A percentile compares a stretch with the other conserved stretches of the same genome.
Conservation (phyloP, 129 eudicot species). For the Flaveria linearis region DNA sequence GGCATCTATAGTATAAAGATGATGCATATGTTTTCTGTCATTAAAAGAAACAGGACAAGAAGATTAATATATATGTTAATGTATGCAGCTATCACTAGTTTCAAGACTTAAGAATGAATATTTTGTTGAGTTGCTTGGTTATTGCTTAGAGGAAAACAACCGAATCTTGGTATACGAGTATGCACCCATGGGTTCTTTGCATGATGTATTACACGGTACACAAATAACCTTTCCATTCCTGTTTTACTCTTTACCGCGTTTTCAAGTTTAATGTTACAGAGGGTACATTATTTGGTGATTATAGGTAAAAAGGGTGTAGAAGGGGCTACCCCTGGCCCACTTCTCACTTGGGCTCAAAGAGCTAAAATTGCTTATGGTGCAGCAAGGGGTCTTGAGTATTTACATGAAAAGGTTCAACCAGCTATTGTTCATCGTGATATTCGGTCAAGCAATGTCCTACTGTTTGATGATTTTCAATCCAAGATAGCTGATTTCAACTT, state of each 20-base stretch:
- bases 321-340: slow-evolving; percentile 74
- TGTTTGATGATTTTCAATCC: slow-evolving; percentile 57
- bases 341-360: slow-evolving; percentile 62
- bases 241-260: background rate
- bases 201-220: slow-evolving; percentile 68
- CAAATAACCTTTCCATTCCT: background rate
- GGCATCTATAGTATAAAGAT: background rate
- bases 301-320: slow-evolving; percentile 65
- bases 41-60: slow-evolving; percentile 2
- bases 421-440: slow-evolving; percentile 69
- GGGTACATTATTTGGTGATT: background rate
- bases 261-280: background rate
- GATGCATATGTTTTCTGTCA: background rate
- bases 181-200: slow-evolving; percentile 73
- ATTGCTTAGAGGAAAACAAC: slow-evolving; percentile 56
- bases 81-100: slow-evolving; percentile 52
- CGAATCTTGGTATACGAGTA: slow-evolving; percentile 60
- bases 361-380: slow-evolving; percentile 74
- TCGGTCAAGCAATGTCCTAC: slow-evolving; percentile 68
- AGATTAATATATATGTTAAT: slow-evolving; percentile 16
- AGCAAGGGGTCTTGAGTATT: slow-evolving; percentile 65
- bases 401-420: slow-evolving; percentile 75
- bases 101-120: slow-evolving; percentile 62
- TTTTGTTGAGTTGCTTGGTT: slow-evolving; percentile 54
- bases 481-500: slow-evolving; percentile 72